Base-by-base conservation (phyloP, 371 early-diverging fungal genomes). In the Phascolomyces articulosus region DNA sequence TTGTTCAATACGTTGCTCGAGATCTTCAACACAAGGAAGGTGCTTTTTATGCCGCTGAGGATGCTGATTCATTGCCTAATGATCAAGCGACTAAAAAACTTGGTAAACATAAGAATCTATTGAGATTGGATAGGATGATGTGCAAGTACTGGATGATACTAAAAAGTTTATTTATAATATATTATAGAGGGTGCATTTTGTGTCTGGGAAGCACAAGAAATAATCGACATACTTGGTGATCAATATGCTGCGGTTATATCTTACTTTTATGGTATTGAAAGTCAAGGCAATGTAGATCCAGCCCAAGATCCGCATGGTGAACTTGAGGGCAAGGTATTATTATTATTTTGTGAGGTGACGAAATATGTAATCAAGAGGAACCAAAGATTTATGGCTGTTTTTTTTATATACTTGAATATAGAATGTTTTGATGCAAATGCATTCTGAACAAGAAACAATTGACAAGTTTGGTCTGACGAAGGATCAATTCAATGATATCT, bases 1-100 rank as follows among this genome's bases (percentile, higher is more conserved):
- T 89, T 62, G 68, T 87, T 31, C 64, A 40, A 0, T 90, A 90
- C 63, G 82, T 88, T 4, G 66, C 69, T 18, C 74, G 83, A 0
- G 84, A 88, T 70, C 67, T 90, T 21, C 64, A 64, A 15, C 69
- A 78, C 55, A 53, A 72, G 4, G 65, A 79, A 10, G 88, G 88
- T 1, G 91, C 80, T 0, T 90, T 88, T 64, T 90, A 85, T 67
- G 87, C 84, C n/a, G 91, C 89, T 26, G 88, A 90, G 71, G 91
- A 90, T 69, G 91, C 91, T 23, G 91, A 90, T 69, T 87, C 88
- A 11, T 64, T 74, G n/a, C 86, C 89, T 10, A 61, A 58, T 4
- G 59, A 66, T 3, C 75, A 65, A 10, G 70, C 82, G 1, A 8
- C 64, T 4, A 74, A 83, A 51, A 85, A 86, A 60, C 53, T 73